Conservation (phyloP, 108 stramenopile species). For the Skeletonema potamos region DNA sequence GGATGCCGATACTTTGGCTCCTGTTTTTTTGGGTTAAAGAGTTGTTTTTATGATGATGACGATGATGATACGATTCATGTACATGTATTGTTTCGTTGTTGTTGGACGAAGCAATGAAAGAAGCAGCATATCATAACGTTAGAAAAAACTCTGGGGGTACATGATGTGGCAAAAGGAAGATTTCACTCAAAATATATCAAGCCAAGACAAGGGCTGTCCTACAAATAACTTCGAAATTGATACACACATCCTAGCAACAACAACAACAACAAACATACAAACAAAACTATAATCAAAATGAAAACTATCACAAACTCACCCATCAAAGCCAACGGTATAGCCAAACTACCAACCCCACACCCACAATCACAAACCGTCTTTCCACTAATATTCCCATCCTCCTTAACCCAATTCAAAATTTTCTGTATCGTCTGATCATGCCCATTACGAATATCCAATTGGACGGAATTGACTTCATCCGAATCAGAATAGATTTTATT, state of each 20-base stretch:
- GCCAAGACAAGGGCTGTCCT: too few species aligned
- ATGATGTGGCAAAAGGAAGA: too few species aligned
- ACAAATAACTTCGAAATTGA: too few species aligned
- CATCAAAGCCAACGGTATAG: slow-evolving; percentile 93
- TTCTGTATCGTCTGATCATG: slow-evolving; percentile 96
- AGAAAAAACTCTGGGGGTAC: too few species aligned
- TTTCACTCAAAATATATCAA: too few species aligned
- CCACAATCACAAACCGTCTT: slow-evolving; percentile 92
- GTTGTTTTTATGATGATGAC: neutral
- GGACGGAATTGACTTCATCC: slow-evolving; percentile 94
- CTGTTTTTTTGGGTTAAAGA: slow-evolving; percentile 23
- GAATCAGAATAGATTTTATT: slow-evolving; percentile 94
- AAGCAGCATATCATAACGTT: too few species aligned
- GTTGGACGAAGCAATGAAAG: too few species aligned
- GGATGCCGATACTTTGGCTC: slow-evolving; percentile 86
- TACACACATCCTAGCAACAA: neutral
- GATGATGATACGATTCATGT: too few species aligned
- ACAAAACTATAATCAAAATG: neutral
- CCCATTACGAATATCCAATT: slow-evolving; percentile 93
- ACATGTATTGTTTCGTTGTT: too few species aligned
- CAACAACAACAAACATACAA: neutral
- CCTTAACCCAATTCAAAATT: slow-evolving; percentile 90
- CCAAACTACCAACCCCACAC: slow-evolving; percentile 91
- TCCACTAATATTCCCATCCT: slow-evolving; percentile 80
- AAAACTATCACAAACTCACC: slow-evolving; percentile 60